A percentile compares a stretch with the other conserved stretches of the same genome.
phyloP scores from a whole-genome alignment of 495 filamentous ascomycete genomes.

The Aspergillus nidulans region DNA sequence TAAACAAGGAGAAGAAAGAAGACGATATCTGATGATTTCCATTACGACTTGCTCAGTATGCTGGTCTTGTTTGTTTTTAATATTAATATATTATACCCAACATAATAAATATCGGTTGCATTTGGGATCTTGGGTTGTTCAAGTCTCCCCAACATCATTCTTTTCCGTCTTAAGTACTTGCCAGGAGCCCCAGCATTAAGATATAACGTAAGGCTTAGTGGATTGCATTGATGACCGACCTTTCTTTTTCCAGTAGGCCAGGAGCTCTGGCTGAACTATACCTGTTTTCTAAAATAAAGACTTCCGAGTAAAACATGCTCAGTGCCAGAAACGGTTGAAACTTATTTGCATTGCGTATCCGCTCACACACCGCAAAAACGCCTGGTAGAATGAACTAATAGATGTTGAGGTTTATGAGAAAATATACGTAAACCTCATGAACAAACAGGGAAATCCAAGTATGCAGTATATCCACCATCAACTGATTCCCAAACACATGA shows the following conservation, averaged over 20 bases:
- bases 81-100: not conserved
- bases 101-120: not conserved
- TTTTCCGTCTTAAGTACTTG: no score
- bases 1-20: slow-evolving; percentile 23
- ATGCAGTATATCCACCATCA: not conserved
- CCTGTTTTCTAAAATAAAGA: not conserved
- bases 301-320: not conserved
- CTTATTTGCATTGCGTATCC: not conserved
- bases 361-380: not conserved
- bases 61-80: not conserved
- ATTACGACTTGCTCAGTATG: not conserved
- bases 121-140: not conserved
- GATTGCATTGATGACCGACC: no score
- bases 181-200: no score
- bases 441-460: not conserved
- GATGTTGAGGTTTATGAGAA: not conserved
- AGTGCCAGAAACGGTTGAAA: not conserved
- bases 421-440: not conserved
- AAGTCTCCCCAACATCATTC: not conserved
- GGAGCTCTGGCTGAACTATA: no score
- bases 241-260: no score
- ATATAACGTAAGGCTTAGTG: no score
- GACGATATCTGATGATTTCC: slow-evolving; percentile 16
- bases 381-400: not conserved
- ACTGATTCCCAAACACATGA: not conserved